Evolutionary conservation across 2,329 filamentous ascomycete species (phyloP), one percentile per base, ranked within the genome.

Genomic region (Orbilia ellipsospora): DNA sequence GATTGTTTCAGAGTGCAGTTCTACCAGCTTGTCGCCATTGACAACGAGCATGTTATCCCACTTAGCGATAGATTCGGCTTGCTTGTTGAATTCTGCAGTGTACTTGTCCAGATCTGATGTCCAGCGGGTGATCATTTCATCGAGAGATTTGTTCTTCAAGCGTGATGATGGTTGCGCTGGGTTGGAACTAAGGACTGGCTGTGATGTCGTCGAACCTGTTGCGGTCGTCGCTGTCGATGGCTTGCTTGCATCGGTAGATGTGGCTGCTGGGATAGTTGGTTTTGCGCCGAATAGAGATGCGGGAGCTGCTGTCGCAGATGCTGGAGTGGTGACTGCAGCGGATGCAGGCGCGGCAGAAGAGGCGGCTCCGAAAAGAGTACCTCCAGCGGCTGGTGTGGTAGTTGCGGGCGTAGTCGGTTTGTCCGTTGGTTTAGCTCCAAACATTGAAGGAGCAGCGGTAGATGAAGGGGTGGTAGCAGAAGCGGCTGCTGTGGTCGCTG

Each of bases 101-200:
- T 99, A 97, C 81, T 96, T 96, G 63, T 93, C 91, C 59, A 99
- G 85, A 81, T 98, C 95, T 0, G 93, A 93, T 1, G 95, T 95
- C 95, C 95, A 99, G 36, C 93, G 90, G 2, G 93, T 97, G 78
- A 99, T 93, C 78, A 99, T 97, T 82, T 99, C 95, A 81, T 99
- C 95, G 92, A 99, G 97, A 0, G 94, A 97, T 84, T 97, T 98
- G 83, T 97, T 97, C 85, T 97, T 97, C 44, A 99, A 86, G 28
- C 95, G 90, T 2, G 94, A 95, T 80, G 96, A 89, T 69, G 93
- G 90, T 15, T 95, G 94, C 1, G 90, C 85, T 0, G 94, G 96
- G 0, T 93, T 96, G 28, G 90, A 88, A 16, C 88, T 89, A 57
- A 94, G 83, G 23, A 83, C 78, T 10, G 81, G n/a, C 31, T 36